Evolutionary conservation across 169 alveolate species (phyloP), one percentile per base, ranked within the genome.

Genomic region (Cystoisospora suis): DNA sequence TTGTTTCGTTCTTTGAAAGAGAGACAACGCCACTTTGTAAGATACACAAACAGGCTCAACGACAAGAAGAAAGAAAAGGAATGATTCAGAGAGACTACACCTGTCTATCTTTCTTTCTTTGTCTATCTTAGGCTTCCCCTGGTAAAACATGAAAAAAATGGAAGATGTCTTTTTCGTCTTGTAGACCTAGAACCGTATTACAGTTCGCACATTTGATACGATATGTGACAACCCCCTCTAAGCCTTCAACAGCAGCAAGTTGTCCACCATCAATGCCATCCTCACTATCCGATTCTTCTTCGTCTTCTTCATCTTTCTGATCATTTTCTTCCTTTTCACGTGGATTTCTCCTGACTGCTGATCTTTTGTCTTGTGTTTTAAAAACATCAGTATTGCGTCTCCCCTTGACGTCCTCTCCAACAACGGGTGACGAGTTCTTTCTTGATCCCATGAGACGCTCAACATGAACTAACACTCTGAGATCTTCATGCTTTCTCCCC

Each of bases 61-160:
- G n/a, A n/a, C n/a, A n/a, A n/a, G n/a, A n/a, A n/a, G n/a, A n/a
- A n/a, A n/a, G n/a, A n/a, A n/a, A n/a, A n/a, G n/a, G n/a, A n/a
- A n/a, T n/a, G n/a, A n/a, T n/a, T n/a, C n/a, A n/a, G n/a, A n/a
- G n/a, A n/a, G n/a, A n/a, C n/a, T n/a, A n/a, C n/a, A n/a, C n/a
- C n/a, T n/a, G n/a, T n/a, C n/a, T n/a, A n/a, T n/a, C n/a, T n/a
- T n/a, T n/a, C n/a, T n/a, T n/a, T n/a, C n/a, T n/a, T n/a, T n/a
- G n/a, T n/a, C n/a, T n/a, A n/a, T n/a, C n/a, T 69, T 56, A 72
- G 27, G 83, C 83, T 27, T 72, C 83, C 20, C 83, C 83, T 9
- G 83, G 83, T 29, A 72, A 53, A 2, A 72, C 83, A 29, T 40
- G 47, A 53, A 72, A 72, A 27, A 72, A 72, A 34, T 72, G 83